Base-by-base conservation (phyloP, 2,329 filamentous ascomycete genomes). In the Botrytis squamosa region DNA sequence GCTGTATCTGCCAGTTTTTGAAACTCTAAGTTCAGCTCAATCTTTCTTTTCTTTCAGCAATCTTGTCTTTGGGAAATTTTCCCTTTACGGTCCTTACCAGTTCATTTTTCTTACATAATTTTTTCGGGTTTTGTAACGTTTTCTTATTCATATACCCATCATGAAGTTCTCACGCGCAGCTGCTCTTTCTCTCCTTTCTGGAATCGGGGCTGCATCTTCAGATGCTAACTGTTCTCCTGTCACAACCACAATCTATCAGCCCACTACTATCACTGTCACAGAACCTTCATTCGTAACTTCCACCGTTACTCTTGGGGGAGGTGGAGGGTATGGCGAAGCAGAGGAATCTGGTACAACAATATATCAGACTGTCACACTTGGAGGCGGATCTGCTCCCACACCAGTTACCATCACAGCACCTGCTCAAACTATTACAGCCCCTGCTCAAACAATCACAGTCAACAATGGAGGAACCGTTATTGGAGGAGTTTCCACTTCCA, bases 201-300 rank as follows among this genome's bases (percentile, higher is more conserved):
- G 46, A 38, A 49, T 67, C 18, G 60, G 60, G 29, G 46, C 29
- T 42, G 60, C 70, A 66, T 72, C 70, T 72, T 22, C 60, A 22
- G 46, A 67, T 72, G 52, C 38, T 25, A 36, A 49, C 44, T 72
- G 70, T 38, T 67, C 70, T 20, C 60, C 60, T 20, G n/a, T 72
- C 5, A 72, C 70, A n/a, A 59, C 60, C n/a, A 72, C 70, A 29
- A 66, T 72, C 44, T 71, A 66, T 20, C 70, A 71, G 9, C 70
- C 70, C 12, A 71, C 44, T 40, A 67, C 60, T 36, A 44, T 67
- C 44, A 72, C 70, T 66, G 36, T 72, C 22, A 42, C 18, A 42
- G 70, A 55, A 38, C 5, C 46, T 12, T 66, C 60, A 4, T n/a
- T 52, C 7, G 12, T 57, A 10, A 67, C 70, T 9, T 66, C 70